phyloP scores from a whole-genome alignment of 176 grass and related monocot genomes.

The Oryza glaberrima region DNA sequence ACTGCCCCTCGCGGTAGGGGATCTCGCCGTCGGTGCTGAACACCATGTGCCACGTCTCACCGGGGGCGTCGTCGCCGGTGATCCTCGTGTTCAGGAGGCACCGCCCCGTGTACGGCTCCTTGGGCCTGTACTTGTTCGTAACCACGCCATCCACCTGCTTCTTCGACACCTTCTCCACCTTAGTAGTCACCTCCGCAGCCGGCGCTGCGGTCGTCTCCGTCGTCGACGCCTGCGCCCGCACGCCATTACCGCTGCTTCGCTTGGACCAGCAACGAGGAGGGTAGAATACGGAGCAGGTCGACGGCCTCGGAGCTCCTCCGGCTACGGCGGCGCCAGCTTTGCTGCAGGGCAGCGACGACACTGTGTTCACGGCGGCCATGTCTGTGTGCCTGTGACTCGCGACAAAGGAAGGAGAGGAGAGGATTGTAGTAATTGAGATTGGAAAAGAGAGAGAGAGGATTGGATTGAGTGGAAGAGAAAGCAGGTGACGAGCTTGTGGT shows the following conservation, averaged over 20 bases:
- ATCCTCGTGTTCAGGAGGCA: constrained; percentile 98
- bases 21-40: constrained; percentile 76
- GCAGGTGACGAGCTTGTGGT: constrained; percentile 37
- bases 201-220: constrained; percentile 25
- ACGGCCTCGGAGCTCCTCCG: too few relatives aligned
- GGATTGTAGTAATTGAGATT: constrained; percentile 20
- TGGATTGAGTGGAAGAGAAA: constrained; percentile 32
- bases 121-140: constrained; percentile 76
- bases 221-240: constrained; percentile 69
- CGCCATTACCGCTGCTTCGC: too few relatives aligned
- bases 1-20: constrained; percentile 91
- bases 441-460: background rate
- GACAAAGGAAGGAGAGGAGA: too few relatives aligned
- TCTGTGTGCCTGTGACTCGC: background rate
- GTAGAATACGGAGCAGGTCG: too few relatives aligned
- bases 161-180: constrained; percentile 66
- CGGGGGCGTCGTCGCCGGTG: constrained; percentile 88
- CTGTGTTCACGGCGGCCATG: too few relatives aligned
- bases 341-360: too few relatives aligned
- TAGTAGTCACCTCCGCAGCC: background rate
- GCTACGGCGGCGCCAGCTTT: too few relatives aligned
- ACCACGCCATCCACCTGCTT: constrained; percentile 83
- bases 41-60: constrained; percentile 99
- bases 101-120: constrained; percentile 71
- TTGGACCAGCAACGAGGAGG: too few relatives aligned